A percentile compares a stretch with the other conserved stretches of the same genome.
These are phyloP conservation scores for Chenopodium suecicum DNA, from an alignment of 148 eudicot species.

Conservation along the genomic window DNA sequence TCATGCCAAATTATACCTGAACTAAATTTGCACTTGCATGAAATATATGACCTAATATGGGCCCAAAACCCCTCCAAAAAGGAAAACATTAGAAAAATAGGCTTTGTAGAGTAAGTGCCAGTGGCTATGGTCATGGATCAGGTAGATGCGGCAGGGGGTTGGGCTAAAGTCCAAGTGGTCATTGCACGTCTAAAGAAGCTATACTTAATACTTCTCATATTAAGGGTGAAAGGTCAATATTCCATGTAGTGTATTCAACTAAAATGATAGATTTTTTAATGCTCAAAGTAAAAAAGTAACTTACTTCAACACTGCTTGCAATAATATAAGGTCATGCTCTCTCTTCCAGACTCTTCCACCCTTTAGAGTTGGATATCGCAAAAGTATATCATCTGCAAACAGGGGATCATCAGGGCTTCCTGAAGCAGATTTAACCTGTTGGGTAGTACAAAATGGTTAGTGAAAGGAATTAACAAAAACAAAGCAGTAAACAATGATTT, in stretches of 20 bases:
- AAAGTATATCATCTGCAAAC: conserved; percentile 59
- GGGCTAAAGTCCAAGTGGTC: too few species aligned
- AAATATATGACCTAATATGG: too few species aligned
- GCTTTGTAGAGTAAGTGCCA: too few species aligned
- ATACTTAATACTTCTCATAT: too few species aligned
- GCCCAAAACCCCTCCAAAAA: too few species aligned
- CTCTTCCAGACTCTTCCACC: conserved; percentile 81
- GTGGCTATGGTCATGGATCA: too few species aligned
- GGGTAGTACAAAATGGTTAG: background rate
- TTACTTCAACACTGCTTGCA: conserved; percentile 84
- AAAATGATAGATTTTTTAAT: background rate
- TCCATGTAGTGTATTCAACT: background rate
- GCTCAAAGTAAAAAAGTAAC: conserved; percentile 15
- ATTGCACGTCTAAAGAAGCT: too few species aligned
- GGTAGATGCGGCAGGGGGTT: too few species aligned
- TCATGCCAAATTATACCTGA: background rate
- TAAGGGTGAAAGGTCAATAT: too few species aligned
- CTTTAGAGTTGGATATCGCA: conserved; percentile 67
- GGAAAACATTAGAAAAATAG: too few species aligned
- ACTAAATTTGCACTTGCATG: too few species aligned
- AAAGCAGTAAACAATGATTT: conserved; percentile 3
- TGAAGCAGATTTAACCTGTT: conserved; percentile 52
- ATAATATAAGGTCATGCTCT: conserved; percentile 66
- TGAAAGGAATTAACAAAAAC: conserved; percentile 2
- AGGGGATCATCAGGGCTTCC: conserved; percentile 48